Evolutionary conservation across 1,284 basidiomycete species (phyloP), one percentile per base, ranked within the genome.

Genomic region (Ceratobasidium sp.): DNA sequence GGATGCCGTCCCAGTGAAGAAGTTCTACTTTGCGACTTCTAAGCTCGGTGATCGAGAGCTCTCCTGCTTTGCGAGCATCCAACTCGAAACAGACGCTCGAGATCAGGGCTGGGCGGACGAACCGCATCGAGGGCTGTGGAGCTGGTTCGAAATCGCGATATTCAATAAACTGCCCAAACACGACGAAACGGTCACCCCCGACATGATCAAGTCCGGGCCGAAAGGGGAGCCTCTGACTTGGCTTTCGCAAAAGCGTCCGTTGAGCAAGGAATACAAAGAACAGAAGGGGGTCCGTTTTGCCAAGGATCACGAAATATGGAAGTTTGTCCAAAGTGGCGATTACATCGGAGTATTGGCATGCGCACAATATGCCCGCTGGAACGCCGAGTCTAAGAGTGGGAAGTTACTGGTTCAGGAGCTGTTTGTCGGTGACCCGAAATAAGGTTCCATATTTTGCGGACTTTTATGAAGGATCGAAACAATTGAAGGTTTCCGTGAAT

Each of bases 61-160:
- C 13, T 46, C 44, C 44, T 6, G 13, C 44, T 13, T 46, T 13
- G 7, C 13, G 20, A 9, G n/a, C 33, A 5, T 78, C 13, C 53
- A 71, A 60, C 55, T 79, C 15, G 28, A n/a, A 20, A 79, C 78
- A 10, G 26, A 20, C 23, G 66, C 78, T 18, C 51, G 61, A 39
- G 66, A 79, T 28, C 78, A 79, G 63, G 76, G 76, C 26, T 77
- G 67, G 75, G 67, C 46, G 9, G 60, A 20, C 23, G 40, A 77
- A 20, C 28, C 20, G 9, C 44, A 44, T 28, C 6, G 44, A 10
- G 78, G 78, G 20, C 69, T 42, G 40, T 78, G 78, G 67, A 63
- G 76, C 20, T 79, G 78, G 78, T 79, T 79, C 40, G 75, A 79
- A 2, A 23, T 79, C 15, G 44, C 33, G 23, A 66, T 77, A 26